These are phyloP conservation scores for Phytopythium sindhum DNA, from an alignment of 352 stramenopile genomes.

Conservation along the genomic window DNA sequence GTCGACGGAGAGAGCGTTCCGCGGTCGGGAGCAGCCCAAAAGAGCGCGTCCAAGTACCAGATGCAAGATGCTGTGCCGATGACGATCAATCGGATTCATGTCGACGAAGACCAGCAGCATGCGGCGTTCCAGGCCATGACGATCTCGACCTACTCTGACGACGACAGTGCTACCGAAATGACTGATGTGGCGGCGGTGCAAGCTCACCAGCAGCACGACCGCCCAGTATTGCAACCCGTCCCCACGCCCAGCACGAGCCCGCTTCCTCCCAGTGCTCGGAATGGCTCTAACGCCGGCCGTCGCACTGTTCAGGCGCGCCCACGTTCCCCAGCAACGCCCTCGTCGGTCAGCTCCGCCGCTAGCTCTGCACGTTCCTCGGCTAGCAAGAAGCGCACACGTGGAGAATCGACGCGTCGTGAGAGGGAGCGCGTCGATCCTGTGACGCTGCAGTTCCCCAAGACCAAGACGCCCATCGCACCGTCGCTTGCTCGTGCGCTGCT, in stretches of 20 bases:
- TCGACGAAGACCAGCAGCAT: conserved; percentile 21
- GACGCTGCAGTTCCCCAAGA: conserved; percentile 10
- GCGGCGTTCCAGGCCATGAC: conserved; percentile 33
- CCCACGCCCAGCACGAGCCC: neutral
- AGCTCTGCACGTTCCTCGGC: conserved; percentile 4
- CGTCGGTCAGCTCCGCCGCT: neutral
- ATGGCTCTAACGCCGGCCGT: neutral
- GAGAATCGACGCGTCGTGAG: conserved; percentile 11
- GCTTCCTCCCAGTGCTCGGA: neutral
- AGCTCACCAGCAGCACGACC: neutral
- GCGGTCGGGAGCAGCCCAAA: neutral
- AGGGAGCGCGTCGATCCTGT: conserved; percentile 12
- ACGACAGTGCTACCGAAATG: conserved; percentile 5
- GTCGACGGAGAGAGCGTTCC: conserved; percentile 10
- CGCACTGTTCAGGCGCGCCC: neutral
- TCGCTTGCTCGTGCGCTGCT: conserved; percentile 35
- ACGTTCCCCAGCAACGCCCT: conserved; percentile 10
- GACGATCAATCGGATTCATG: conserved; percentile 17
- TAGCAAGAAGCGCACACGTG: conserved; percentile 44
- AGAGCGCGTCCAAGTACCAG: neutral
- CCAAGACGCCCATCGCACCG: conserved; percentile 32
- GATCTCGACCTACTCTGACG: conserved; percentile 26
- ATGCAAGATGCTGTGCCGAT: neutral
- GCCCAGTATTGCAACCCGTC: neutral
- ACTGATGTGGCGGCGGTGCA: neutral